A percentile compares a stretch with the other conserved stretches of the same genome.
These are phyloP conservation scores for Aspergillus sp. DNA, from an alignment of 2,329 filamentous ascomycete species.

Conservation along the genomic window DNA sequence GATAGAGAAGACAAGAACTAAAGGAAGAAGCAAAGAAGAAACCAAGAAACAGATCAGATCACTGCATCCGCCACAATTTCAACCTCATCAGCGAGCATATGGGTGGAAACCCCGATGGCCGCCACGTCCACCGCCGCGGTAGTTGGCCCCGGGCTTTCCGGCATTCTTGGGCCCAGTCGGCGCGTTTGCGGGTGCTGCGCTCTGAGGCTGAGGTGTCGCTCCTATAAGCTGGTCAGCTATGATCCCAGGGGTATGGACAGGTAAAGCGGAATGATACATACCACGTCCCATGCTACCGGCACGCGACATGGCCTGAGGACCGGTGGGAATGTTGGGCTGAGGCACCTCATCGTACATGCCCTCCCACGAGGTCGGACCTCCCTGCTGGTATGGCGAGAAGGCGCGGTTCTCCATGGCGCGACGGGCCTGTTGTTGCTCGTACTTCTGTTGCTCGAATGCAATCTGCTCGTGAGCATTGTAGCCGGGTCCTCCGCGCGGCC, in stretches of 20 bases:
- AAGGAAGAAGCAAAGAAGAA: not conserved
- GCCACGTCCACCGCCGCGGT: slow-evolving; percentile 82
- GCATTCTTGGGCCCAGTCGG: slow-evolving; percentile 96
- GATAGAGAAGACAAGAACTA: not conserved
- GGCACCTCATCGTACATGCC: slow-evolving; percentile 98
- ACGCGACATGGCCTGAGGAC: slow-evolving; percentile 48
- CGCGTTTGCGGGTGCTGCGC: slow-evolving; percentile 70
- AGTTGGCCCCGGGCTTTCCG: slow-evolving; percentile 86
- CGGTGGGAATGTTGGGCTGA: slow-evolving; percentile 66
- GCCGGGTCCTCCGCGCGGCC: slow-evolving; percentile 46
- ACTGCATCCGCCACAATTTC: not conserved
- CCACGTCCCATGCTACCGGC: slow-evolving; percentile 41
- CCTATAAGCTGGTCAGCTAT: slow-evolving; percentile 35
- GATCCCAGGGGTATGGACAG: not conserved
- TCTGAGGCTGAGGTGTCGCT: slow-evolving; percentile 44
- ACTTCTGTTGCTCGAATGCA: slow-evolving; percentile 74
- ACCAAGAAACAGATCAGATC: not conserved
- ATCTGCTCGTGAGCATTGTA: slow-evolving; percentile 72
- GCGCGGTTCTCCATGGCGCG: slow-evolving; percentile 46
- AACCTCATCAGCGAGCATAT: slow-evolving; percentile 53
- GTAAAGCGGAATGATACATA: slow-evolving; percentile 11
- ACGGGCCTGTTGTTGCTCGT: slow-evolving; percentile 65
- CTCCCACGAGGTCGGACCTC: slow-evolving; percentile 84
- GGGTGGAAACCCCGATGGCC: slow-evolving; percentile 75
- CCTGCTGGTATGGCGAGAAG: slow-evolving; percentile 48